Evolutionary conservation across 2,329 filamentous ascomycete species (phyloP), one percentile per base, ranked within the genome.

Genomic region (Phaeosphaeriaceae sp.): DNA sequence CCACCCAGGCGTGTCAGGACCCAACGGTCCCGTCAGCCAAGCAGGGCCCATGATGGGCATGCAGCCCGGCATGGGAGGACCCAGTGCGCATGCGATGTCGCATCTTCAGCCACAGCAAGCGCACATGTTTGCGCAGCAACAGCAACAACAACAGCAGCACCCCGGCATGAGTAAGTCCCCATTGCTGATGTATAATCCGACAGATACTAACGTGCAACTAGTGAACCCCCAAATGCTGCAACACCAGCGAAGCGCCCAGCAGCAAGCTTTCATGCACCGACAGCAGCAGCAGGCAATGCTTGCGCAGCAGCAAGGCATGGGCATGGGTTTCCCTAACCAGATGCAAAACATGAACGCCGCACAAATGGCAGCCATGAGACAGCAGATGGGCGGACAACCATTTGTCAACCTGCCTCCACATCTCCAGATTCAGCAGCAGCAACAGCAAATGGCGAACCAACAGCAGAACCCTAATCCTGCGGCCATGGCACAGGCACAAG

Each of bases 41-140:
- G 86, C 85, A 48, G 84, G 84, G 25, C 85, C 88, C 56, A 86
- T 93, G 84, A 92, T 93, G 89, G 88, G 86, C 57, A 91, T 93
- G 87, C 89, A 90, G 62, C 89, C 89, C 27, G 87, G 89, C 60
- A 81, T 80, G 63, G 85, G 31, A 36, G 31, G 82, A 21, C 84
- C 83, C 24, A 90, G 87, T 77, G 85, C 86, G 58, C 90, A 92
- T 78, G 88, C 88, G 19, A 79, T 93, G 68, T 88, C 89, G 72
- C 91, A 93, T 73, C 75, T 93, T 53, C 91, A 83, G 71, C 89
- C 89, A 13, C 83, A 85, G 67, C 83, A 85, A 67, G 82, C 82
- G 58, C 85, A 84, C 58, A 81, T 86, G 75, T 83, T 86, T 65
- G 82, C 83, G 51, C 80, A 79, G 64, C 82, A 81, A 63, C 82